These are phyloP conservation scores for Stephania cephalantha DNA, from an alignment of 164 flowering plant species.

Conservation along the genomic window DNA sequence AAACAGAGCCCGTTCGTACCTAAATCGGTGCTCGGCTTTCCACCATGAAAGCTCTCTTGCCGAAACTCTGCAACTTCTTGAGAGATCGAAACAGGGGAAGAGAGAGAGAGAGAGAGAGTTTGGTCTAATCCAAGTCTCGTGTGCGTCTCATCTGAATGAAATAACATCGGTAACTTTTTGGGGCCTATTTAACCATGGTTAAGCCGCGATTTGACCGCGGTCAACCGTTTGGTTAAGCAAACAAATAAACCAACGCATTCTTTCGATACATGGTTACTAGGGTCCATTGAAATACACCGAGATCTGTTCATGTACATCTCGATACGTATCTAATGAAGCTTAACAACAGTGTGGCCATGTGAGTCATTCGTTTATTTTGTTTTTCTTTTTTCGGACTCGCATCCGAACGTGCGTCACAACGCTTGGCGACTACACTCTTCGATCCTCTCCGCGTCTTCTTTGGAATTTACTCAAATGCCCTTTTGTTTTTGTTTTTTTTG, in stretches of 20 bases:
- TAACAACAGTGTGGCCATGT: too few species aligned
- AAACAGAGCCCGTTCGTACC: too few species aligned
- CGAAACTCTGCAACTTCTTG: background rate
- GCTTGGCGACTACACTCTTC: too few species aligned
- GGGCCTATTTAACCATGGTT: constrained; percentile 1
- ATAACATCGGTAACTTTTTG: constrained; percentile 3
- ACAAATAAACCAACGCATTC: background rate
- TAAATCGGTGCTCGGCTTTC: constrained; percentile 5
- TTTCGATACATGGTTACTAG: too few species aligned
- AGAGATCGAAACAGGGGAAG: background rate
- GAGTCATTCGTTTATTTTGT: too few species aligned
- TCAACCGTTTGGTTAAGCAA: background rate
- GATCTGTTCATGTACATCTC: too few species aligned
- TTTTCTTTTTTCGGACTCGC: background rate
- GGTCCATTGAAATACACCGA: too few species aligned
- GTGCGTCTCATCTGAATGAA: constrained; percentile 6
- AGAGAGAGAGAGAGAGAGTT: constrained; percentile 5
- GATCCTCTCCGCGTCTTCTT: background rate
- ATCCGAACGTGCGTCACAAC: constrained; percentile 1
- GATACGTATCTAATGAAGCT: too few species aligned
- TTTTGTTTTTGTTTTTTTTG: background rate
- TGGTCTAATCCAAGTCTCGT: background rate
- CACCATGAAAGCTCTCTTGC: constrained; percentile 11
- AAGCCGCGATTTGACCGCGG: constrained; percentile 2
- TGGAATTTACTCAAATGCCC: background rate